Evolutionary conservation across 305 asterid genomes (phyloP).

Genomic region (Lippia alba): DNA sequence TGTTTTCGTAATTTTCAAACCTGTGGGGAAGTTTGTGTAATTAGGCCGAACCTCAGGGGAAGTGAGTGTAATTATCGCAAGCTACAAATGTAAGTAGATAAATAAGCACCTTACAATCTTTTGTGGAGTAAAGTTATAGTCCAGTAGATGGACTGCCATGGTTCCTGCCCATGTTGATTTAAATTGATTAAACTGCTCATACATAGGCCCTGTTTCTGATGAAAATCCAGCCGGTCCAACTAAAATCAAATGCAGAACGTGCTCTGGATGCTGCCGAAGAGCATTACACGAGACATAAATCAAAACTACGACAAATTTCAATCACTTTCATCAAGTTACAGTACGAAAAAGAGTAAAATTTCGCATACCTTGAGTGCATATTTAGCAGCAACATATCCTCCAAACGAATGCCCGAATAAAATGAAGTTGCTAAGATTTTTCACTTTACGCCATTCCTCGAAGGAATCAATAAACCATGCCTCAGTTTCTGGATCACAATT

Average conservation of each 20-base stretch:
- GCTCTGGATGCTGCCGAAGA: conserved; percentile 79
- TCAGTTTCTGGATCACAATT: conserved; percentile 69
- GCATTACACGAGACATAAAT: conserved; percentile 21
- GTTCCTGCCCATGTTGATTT: conserved; percentile 83
- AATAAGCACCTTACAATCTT: conserved; percentile 63
- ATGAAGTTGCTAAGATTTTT: conserved; percentile 80
- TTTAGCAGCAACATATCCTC: conserved; percentile 87
- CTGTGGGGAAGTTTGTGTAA: too few species aligned
- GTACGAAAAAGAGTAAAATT: neutral
- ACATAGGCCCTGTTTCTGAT: conserved; percentile 61
- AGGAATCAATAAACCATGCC: conserved; percentile 87
- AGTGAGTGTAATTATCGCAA: too few species aligned
- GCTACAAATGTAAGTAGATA: neutral
- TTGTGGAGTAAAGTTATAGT: conserved; percentile 83
- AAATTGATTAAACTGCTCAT: conserved; percentile 59
- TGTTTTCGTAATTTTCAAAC: too few species aligned
- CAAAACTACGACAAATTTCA: conserved; percentile 29
- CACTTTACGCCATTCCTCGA: conserved; percentile 92
- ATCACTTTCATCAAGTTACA: neutral
- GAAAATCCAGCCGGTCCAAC: conserved; percentile 89
- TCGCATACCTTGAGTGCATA: conserved; percentile 75
- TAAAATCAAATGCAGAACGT: conserved; percentile 69
- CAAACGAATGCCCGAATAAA: conserved; percentile 92
- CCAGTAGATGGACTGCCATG: conserved; percentile 78
- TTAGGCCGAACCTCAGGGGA: too few species aligned